These are phyloP conservation scores for Boehmeria nivea DNA, from an alignment of 306 rosid species.

Conservation along the genomic window DNA sequence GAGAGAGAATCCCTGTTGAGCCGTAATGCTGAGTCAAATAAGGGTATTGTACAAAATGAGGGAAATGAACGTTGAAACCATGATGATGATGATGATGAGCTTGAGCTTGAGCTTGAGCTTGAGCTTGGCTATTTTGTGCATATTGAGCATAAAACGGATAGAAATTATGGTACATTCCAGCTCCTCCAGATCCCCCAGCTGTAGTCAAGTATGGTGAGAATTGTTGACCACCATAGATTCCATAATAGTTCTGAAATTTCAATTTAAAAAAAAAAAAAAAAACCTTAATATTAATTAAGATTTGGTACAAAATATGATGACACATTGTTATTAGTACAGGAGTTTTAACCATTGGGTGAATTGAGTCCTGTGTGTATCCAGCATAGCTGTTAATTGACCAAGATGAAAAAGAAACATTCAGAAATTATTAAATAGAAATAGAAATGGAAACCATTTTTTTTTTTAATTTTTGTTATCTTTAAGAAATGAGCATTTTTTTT, in stretches of 20 bases:
- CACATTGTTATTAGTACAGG: not conserved
- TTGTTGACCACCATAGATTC: constrained; percentile 83
- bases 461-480: not conserved
- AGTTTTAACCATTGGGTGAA: constrained; percentile 58
- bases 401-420: constrained; percentile 10
- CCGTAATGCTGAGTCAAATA: constrained; percentile 59
- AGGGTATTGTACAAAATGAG: constrained; percentile 64
- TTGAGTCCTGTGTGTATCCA: constrained; percentile 74
- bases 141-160: constrained; percentile 76
- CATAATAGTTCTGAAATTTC: constrained; percentile 53
- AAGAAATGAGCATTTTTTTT: not conserved
- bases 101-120: constrained; percentile 31
- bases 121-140: constrained; percentile 51
- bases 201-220: constrained; percentile 60
- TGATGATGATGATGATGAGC: constrained; percentile 7
- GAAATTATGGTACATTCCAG: constrained; percentile 46
- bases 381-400: constrained; percentile 44
- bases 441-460: not conserved
- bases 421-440: not conserved
- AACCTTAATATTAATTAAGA: not conserved
- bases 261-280: not conserved
- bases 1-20: constrained; percentile 48
- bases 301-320: constrained; percentile 9
- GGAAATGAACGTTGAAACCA: constrained; percentile 63
- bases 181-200: too few relatives aligned